Evolutionary conservation across 169 alveolate genomes (phyloP).

Genomic region (Plasmodium yoelii): DNA sequence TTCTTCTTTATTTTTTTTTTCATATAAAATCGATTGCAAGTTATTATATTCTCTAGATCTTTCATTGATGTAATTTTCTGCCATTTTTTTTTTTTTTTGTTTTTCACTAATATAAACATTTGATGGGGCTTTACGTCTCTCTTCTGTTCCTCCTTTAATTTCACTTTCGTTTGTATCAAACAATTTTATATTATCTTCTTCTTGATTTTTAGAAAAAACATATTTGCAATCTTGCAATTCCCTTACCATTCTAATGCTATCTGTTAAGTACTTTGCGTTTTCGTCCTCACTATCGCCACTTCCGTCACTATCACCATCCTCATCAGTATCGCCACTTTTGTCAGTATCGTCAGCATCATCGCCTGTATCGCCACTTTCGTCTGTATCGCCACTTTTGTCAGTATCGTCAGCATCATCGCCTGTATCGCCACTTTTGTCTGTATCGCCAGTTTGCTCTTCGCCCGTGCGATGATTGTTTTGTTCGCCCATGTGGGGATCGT

Average conservation of each 20-base stretch:
- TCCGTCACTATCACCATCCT: slow-evolving; percentile 48
- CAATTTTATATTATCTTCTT: slow-evolving; percentile 71
- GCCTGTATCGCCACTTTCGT: slow-evolving; percentile 65
- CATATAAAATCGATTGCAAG: slow-evolving; percentile 38
- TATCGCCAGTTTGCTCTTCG: slow-evolving; percentile 9
- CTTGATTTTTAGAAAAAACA: slow-evolving; percentile 59
- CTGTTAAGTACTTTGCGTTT: slow-evolving; percentile 71
- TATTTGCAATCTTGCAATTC: slow-evolving; percentile 83
- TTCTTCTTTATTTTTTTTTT: slow-evolving; percentile 20
- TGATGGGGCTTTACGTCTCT: slow-evolving; percentile 69
- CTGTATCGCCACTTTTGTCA: neutral
- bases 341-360: slow-evolving; percentile 18
- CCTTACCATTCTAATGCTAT: slow-evolving; percentile 92
- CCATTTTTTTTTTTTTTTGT: slow-evolving; percentile 46
- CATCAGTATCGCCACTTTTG: slow-evolving; percentile 74
- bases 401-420: slow-evolving; percentile 23
- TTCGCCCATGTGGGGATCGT: slow-evolving; percentile 5
- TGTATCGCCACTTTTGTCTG: slow-evolving; percentile 4
- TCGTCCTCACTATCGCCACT: slow-evolving; percentile 75
- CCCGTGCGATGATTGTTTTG: neutral
- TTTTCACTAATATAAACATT: slow-evolving; percentile 36
- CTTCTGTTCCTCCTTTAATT: slow-evolving; percentile 61
- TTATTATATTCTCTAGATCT: slow-evolving; percentile 33
- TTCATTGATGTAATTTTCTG: slow-evolving; percentile 40
- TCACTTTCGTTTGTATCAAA: slow-evolving; percentile 71